These are phyloP conservation scores for Cladosporium sp. DNA, from an alignment of 2,329 filamentous ascomycete genomes.

Conservation along the genomic window DNA sequence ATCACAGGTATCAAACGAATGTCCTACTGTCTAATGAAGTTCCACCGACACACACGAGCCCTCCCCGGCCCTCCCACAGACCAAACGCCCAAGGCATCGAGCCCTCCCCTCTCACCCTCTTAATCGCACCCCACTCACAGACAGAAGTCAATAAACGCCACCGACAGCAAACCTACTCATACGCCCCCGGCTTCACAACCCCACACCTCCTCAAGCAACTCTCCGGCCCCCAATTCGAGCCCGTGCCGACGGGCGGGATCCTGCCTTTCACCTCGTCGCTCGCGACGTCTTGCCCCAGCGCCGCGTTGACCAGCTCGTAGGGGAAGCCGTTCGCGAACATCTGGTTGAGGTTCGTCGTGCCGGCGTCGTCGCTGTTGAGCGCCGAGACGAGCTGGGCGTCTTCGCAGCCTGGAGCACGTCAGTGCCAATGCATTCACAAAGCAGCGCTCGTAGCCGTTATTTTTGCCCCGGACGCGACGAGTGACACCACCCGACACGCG, in stretches of 20 bases:
- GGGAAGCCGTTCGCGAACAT: conserved; percentile 37
- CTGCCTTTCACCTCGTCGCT: conserved; percentile 26
- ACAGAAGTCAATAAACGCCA: neutral
- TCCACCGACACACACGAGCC: too few relatives aligned
- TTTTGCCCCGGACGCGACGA: too few relatives aligned
- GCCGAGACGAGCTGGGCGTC: conserved; percentile 46
- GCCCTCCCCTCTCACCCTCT: neutral
- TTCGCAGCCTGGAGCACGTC: conserved; percentile 36
- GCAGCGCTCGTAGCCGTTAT: too few relatives aligned
- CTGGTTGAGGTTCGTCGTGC: conserved; percentile 45
- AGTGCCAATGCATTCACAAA: neutral
- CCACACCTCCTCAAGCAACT: conserved; percentile 35
- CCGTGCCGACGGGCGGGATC: conserved; percentile 38
- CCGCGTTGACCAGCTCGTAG: conserved; percentile 37
- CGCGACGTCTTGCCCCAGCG: conserved; percentile 34
- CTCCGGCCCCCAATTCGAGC: conserved; percentile 35
- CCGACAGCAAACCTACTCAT: neutral
- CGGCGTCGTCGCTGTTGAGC: conserved; percentile 44
- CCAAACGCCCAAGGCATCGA: too few relatives aligned
- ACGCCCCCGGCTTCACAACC: conserved; percentile 6
- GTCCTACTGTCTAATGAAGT: too few relatives aligned
- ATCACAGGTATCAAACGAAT: too few relatives aligned
- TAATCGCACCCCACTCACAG: neutral
- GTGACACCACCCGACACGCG: too few relatives aligned
- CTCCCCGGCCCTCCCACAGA: too few relatives aligned